These are phyloP conservation scores for Fusarium algeriense DNA, from an alignment of 2,329 filamentous ascomycete genomes.

Conservation along the genomic window DNA sequence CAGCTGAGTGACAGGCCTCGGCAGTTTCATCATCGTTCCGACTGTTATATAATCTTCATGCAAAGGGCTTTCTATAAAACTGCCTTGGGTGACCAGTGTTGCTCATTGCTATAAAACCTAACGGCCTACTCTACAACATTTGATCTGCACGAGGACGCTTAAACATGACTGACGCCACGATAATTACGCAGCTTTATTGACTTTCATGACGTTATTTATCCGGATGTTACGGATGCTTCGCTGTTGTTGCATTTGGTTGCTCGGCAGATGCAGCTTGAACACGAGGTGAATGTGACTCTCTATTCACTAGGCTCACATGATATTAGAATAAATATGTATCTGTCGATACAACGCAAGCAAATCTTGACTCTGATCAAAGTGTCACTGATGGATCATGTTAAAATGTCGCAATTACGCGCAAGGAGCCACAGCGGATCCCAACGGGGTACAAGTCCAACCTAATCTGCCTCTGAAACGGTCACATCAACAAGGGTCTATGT, in stretches of 20 bases:
- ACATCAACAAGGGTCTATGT: conserved; percentile 15
- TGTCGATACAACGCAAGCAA: neutral
- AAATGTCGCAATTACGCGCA: neutral
- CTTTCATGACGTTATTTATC: conserved; percentile 24
- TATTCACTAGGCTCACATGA: neutral
- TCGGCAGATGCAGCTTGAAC: conserved; percentile 1
- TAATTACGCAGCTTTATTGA: conserved; percentile 15
- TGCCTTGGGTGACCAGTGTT: neutral
- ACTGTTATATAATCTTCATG: conserved; percentile 7
- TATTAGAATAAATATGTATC: neutral
- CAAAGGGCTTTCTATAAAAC: neutral
- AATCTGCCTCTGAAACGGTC: conserved; percentile 36
- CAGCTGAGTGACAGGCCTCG: conserved; percentile 28
- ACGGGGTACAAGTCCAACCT: conserved; percentile 20
- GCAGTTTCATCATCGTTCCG: neutral
- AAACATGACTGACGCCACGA: conserved; percentile 4
- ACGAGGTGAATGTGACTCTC: neutral
- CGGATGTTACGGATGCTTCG: conserved; percentile 19
- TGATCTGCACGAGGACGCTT: neutral
- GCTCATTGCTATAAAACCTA: neutral
- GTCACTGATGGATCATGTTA: neutral
- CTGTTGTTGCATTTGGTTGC: conserved; percentile 6
- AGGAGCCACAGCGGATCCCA: conserved; percentile 14
- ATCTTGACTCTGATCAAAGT: neutral
- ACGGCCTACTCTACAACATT: neutral